Percentiles rank a stretch among this genome's conserved stretches.
Evolutionary conservation across 2,329 filamentous ascomycete species (phyloP).

Genomic region (Pseudocercospora fuligena): DNA sequence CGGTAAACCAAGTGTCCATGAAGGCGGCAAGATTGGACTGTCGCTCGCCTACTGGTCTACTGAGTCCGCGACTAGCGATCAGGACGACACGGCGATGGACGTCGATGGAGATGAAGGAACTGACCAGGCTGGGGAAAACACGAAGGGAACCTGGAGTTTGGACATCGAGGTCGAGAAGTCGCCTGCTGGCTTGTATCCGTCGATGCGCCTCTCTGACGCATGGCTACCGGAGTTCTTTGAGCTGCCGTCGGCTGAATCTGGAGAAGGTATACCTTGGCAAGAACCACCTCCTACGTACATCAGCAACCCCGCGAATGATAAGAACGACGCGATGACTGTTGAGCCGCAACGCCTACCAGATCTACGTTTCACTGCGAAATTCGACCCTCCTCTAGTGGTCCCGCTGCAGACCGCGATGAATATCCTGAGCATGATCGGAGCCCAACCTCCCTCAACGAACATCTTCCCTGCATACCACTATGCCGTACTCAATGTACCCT

Average conservation of each 20-base stretch:
- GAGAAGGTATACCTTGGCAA: slow-evolving; percentile 61
- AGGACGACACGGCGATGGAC: slow-evolving; percentile 44
- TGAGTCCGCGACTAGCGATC: slow-evolving; percentile 33
- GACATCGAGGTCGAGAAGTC: slow-evolving; percentile 66
- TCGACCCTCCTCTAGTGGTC: slow-evolving; percentile 75
- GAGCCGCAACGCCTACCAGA: slow-evolving; percentile 64
- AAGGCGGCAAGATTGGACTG: slow-evolving; percentile 68
- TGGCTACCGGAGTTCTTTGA: slow-evolving; percentile 76
- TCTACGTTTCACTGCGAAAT: slow-evolving; percentile 73
- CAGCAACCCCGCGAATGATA: slow-evolving; percentile 30
- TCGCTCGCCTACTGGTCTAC: slow-evolving; percentile 73
- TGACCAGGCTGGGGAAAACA: not conserved
- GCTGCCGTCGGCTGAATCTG: slow-evolving; percentile 67
- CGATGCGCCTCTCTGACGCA: slow-evolving; percentile 71
- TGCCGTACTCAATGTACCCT: slow-evolving; percentile 21
- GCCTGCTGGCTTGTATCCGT: slow-evolving; percentile 55
- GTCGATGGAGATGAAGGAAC: slow-evolving; percentile 31
- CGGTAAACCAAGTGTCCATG: slow-evolving; percentile 74
- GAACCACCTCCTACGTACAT: slow-evolving; percentile 71
- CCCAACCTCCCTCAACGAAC: slow-evolving; percentile 56
- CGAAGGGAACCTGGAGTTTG: slow-evolving; percentile 64
- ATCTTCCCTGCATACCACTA: slow-evolving; percentile 29
- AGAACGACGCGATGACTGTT: slow-evolving; percentile 60
- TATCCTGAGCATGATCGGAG: slow-evolving; percentile 63
- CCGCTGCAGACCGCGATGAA: slow-evolving; percentile 67